Evolutionary conservation across 768 basidiomycete genomes (phyloP).

Genomic region (Lepiota brunneoincarnata): DNA sequence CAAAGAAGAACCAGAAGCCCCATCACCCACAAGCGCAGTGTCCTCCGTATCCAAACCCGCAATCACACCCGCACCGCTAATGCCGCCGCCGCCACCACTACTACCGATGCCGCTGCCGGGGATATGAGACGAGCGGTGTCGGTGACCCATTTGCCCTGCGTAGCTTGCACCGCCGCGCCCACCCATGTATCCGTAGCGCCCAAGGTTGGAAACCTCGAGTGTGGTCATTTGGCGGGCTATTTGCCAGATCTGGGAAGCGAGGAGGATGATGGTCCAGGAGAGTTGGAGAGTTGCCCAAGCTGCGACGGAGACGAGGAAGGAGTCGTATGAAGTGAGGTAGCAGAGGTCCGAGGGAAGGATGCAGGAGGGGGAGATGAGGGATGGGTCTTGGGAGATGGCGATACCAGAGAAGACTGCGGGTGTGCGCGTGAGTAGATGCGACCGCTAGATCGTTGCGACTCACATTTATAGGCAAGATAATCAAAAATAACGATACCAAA

Average conservation of each 20-base stretch:
- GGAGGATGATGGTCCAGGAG: slow-evolving; percentile 89
- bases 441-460: slow-evolving; percentile 27
- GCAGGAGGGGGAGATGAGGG: slow-evolving; percentile 56
- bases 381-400: slow-evolving; percentile 32
- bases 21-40: slow-evolving; percentile 33
- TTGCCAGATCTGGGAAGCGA: slow-evolving; percentile 88
- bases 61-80: slow-evolving; percentile 20
- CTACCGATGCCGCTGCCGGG: too few species aligned
- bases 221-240: slow-evolving; percentile 94
- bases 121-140: slow-evolving; percentile 44
- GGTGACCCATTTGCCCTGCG: slow-evolving; percentile 75
- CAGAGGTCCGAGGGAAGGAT: slow-evolving; percentile 71
- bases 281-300: slow-evolving; percentile 91
- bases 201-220: slow-evolving; percentile 91
- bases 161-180: slow-evolving; percentile 75
- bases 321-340: slow-evolving; percentile 63
- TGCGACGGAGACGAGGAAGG: slow-evolving; percentile 81
- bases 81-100: too few species aligned
- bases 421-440: background rate
- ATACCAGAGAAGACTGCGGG: slow-evolving; percentile 54
- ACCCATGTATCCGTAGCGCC: slow-evolving; percentile 96
- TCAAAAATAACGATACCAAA: slow-evolving; percentile 79
- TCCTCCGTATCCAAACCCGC: slow-evolving; percentile 49
- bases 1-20: background rate
- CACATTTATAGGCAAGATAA: slow-evolving; percentile 81